Percentiles rank a stretch among this genome's conserved stretches.
Conservation (phyloP, 495 filamentous ascomycete genomes). For the Penicillium parvum region DNA sequence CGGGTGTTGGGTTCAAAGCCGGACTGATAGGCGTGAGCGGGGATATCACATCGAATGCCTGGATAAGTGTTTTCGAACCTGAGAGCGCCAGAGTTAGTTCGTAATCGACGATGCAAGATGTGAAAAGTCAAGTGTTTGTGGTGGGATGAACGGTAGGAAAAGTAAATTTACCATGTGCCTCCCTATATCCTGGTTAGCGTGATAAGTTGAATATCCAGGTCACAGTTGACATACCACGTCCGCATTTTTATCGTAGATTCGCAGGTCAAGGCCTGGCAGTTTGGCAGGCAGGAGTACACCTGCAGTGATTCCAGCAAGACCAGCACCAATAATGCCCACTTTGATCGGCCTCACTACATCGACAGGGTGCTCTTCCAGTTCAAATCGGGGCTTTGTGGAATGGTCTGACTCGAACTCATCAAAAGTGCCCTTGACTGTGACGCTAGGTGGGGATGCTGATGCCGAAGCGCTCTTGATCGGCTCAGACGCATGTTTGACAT, state of each 20-base stretch:
- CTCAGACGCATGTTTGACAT: conserved; percentile 4
- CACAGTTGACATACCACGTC: conserved; percentile 41
- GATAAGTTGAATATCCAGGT: not conserved
- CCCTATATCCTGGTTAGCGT: conserved; percentile 25
- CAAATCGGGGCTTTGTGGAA: conserved; percentile 14
- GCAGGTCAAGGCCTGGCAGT: conserved; percentile 47
- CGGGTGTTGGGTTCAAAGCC: conserved; percentile 61
- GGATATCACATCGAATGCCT: conserved; percentile 61
- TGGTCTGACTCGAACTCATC: conserved; percentile 1
- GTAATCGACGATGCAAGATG: not conserved
- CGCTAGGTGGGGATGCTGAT: conserved; percentile 5
- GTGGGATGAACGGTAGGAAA: too few species aligned
- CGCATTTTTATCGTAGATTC: conserved; percentile 53
- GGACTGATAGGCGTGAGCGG: conserved; percentile 65
- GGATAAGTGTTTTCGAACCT: conserved; percentile 56
- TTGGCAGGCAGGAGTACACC: conserved; percentile 48
- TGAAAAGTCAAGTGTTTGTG: too few species aligned
- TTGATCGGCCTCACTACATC: conserved; percentile 40
- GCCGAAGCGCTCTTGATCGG: conserved; percentile 11
- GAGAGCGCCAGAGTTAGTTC: not conserved
- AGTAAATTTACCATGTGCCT: conserved; percentile 42
- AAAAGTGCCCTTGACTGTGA: conserved; percentile 11
- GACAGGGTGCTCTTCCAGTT: conserved; percentile 39
- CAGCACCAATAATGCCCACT: conserved; percentile 52
- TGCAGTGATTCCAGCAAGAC: conserved; percentile 46